Evolutionary conservation across 805 yeast genomes (phyloP), one percentile per base, ranked within the genome.

Genomic region (Nakazawaea molendinolei): DNA sequence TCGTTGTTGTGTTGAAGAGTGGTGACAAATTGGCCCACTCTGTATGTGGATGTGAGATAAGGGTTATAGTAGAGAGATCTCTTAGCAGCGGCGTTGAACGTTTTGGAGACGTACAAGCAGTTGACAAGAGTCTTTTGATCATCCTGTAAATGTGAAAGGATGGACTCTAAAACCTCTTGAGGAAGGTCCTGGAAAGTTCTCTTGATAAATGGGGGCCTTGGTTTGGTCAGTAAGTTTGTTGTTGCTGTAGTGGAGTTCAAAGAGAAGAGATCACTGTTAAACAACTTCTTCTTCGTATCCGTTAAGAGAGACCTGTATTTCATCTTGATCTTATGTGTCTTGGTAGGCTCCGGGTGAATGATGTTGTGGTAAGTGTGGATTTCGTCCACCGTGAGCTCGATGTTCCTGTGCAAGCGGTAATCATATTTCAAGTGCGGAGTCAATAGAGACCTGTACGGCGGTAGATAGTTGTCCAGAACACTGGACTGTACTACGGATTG

Each of bases 21-120:
- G 2, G 87, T 68, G 5, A 86, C 75, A 48, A 86, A 78, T 55
- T 86, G 95, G 0, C 86, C 92, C 29, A 84, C 71, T 28, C 95
- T 61, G 51, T 82, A 86, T 5, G 89, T 79, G 2, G 94, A 77
- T 0, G 75, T 70, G 45, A 86, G 70, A 10, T 48, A 42, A 3
- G 89, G 76, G 6, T 56, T 42, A 10, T 60, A 49, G 53, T 84
- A 86, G 8, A 86, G 55, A 17, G 67, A 62, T 5, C 68, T 68
- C 44, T 75, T 72, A 2, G 79, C 69, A 5, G 74, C 58, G 23
- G 50, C 53, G 51, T 77, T 69, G 45, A 81, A 68, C 23, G 57
- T 49, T 39, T 61, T 70, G 51, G 67, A 65, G 6, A 79, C 76
- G 38, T 69, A 71, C 10, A 84, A 53, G 39, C 73, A 58, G 31